Evolutionary conservation across 257 asterid species (phyloP), one percentile per base, ranked within the genome.

Genomic region (Rubia yunnanensis): DNA sequence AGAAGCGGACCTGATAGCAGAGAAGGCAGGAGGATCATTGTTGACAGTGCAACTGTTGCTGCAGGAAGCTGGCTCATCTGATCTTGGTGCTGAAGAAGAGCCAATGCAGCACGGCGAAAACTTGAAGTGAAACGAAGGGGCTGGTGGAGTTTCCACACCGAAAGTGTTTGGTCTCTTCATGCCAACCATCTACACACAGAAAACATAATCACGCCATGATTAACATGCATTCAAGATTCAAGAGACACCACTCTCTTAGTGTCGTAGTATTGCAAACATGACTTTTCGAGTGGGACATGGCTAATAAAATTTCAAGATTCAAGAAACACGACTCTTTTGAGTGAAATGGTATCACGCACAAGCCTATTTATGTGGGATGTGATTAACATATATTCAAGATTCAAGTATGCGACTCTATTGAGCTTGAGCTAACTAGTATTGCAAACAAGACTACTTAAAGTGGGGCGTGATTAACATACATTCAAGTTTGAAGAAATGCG

Each of bases 131-230:
- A 74, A 80, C 2, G 67, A 55, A 14, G 78, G 76, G 14, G 76
- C 72, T 4, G 78, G 72, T 18, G 73, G 80, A 57, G 54, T 60
- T 28, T 77, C 78, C 57, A 38, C 55, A 56, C 80, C 66, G 50
- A 77, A 80, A 34, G 78, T 82, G 56, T 66, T 74, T 4, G 72
- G 73, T 72, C 85, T 80, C 78, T 80, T 77, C 67, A 74, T 52
- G 10, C 80, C 74, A 31, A 66, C 65, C 70, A 72, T 74, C 82
- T 80, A 61, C 34, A 65, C 53, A 41, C 49, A 13, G 3, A 41
- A 9, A 39, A 36, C 14, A 36, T 36, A 36, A 9, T 7, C 13
- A 36, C 44, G 52, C 17, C 52, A 44, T 44, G 22, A 17, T 17
- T 44, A 44, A 44, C 5, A 44, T 44, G 8, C 1, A 35, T 35